A percentile compares a stretch with the other conserved stretches of the same genome.
These are phyloP conservation scores for Peronospora belbahrii DNA, from an alignment of 352 stramenopile genomes.

Conservation along the genomic window DNA sequence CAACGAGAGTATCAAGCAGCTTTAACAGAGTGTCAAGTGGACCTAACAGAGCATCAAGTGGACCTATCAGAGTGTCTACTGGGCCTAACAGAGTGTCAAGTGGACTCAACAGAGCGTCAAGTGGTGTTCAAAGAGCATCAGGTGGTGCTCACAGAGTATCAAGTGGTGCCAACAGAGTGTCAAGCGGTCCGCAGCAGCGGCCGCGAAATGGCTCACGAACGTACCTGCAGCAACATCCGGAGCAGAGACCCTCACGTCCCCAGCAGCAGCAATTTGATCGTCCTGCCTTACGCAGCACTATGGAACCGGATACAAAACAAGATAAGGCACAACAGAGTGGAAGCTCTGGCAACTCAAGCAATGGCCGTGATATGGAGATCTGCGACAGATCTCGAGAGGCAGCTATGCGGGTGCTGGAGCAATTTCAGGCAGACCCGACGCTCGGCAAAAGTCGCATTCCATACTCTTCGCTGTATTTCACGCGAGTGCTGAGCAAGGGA, in stretches of 20 bases:
- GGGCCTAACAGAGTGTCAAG: conserved; percentile 1
- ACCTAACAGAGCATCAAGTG: not conserved
- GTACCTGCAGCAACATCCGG: conserved; percentile 17
- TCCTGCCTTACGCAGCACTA: conserved; percentile 9
- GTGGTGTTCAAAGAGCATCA: not conserved
- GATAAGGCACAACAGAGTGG: conserved; percentile 18
- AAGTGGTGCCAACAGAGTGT: not conserved
- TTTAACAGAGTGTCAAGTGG: conserved; percentile 1
- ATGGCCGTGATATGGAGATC: conserved; percentile 28
- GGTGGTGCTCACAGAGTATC: conserved; percentile 7
- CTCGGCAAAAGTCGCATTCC: conserved; percentile 48
- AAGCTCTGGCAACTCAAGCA: conserved; percentile 10
- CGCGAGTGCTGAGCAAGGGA: conserved; percentile 75
- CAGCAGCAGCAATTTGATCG: conserved; percentile 16
- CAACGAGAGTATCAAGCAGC: conserved; percentile 3
- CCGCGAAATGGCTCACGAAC: conserved; percentile 11
- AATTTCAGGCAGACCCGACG: conserved; percentile 57
- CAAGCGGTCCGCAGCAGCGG: conserved; percentile 2
- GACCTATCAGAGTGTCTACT: not conserved
- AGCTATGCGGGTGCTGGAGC: conserved; percentile 48
- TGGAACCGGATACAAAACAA: conserved; percentile 10
- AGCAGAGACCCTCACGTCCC: conserved; percentile 4
- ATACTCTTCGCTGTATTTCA: conserved; percentile 74
- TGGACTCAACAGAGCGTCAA: conserved; percentile 9
- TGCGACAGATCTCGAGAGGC: conserved; percentile 38